Evolutionary conservation across 768 basidiomycete genomes (phyloP).

Genomic region (Amanita pseudoporphyria): DNA sequence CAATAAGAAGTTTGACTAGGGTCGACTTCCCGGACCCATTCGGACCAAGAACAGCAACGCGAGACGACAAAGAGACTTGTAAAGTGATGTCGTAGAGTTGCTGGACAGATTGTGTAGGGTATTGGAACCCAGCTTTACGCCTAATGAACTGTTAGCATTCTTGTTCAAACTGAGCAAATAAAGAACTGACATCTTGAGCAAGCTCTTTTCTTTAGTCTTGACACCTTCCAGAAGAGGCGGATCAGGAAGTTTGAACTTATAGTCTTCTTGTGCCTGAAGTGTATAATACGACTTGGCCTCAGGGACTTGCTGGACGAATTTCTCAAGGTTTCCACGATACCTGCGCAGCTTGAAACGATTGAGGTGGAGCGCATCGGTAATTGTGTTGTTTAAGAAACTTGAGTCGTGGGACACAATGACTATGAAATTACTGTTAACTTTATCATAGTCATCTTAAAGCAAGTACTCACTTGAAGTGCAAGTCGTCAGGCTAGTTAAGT

Average conservation of each 20-base stretch:
- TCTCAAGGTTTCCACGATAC: slow-evolving; percentile 92
- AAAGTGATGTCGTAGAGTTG: slow-evolving; percentile 93
- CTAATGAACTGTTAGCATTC: slow-evolving; percentile 12
- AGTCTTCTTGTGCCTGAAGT: slow-evolving; percentile 91
- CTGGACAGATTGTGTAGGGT: slow-evolving; percentile 76
- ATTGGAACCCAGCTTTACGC: slow-evolving; percentile 95
- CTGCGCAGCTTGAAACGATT: slow-evolving; percentile 98
- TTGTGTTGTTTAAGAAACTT: slow-evolving; percentile 94
- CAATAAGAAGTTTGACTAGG: slow-evolving; percentile 92
- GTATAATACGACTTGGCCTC: slow-evolving; percentile 98
- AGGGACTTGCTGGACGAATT: slow-evolving; percentile 88
- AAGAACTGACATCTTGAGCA: slow-evolving; percentile 72
- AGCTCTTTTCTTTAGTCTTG: slow-evolving; percentile 98
- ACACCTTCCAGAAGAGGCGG: slow-evolving; percentile 98
- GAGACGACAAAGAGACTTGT: slow-evolving; percentile 95
- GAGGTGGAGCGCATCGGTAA: slow-evolving; percentile 94
- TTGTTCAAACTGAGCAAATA: background rate
- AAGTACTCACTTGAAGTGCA: slow-evolving; percentile 77
- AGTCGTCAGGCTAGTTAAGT: slow-evolving; percentile 75
- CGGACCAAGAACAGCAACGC: slow-evolving; percentile 96
- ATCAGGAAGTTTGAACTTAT: slow-evolving; percentile 96
- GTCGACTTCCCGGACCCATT: slow-evolving; percentile 99
- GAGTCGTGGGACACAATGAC: slow-evolving; percentile 99
- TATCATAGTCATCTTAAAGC: slow-evolving; percentile 3
- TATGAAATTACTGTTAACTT: slow-evolving; percentile 13